Evolutionary conservation across 2,329 filamentous ascomycete genomes (phyloP), one percentile per base, ranked within the genome.

Genomic region (Pseudopyricularia cyperi): DNA sequence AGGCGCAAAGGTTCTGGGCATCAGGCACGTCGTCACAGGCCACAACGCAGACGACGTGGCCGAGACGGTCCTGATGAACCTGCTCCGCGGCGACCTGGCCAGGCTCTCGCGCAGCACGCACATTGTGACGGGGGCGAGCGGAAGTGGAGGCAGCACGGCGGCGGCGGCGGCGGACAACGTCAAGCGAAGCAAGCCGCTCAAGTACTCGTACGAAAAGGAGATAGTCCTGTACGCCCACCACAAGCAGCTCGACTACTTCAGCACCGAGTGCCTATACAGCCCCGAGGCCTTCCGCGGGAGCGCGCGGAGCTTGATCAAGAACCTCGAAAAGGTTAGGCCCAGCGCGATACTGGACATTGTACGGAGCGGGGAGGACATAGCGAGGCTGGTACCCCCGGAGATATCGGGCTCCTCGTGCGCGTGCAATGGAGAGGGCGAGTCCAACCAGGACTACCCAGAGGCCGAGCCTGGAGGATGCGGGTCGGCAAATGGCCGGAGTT

Each of bases 171-270:
- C 76, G n/a, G 89, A 87, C 54, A 89, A 94, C 55, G 91, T 96
- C 58, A 94, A 95, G 71, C 80, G 93, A 57, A 95, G 88, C 69
- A 98, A 98, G 69, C 93, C 93, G 14, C 75, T 98, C 46, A 97
- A 98, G 67, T 98, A 97, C 65, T 90, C 91, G 1, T 98, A 97
- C 64, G 93, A 98, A 65, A 98, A 98, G 70, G 93, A 98, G 65
- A 98, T 98, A 58, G 93, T 98, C 17, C 75, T 98, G 6, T 98
- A 98, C 64, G 93, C 93, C 5, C 88, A 97, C 64, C 89, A 98
- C 72, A 95, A 93, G 68, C 90, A 90, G 66, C 75, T 98, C 57
- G 90, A 97, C 65, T 98, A 98, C 69, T 98, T 98, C 69, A 95
- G 84, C 62, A 98, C 93, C 0, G 93, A 98, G 69, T 98, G 93